Evolutionary conservation across 352 stramenopile species (phyloP), one percentile per base, ranked within the genome.

Genomic region (Stephanocyclus meneghinianus): DNA sequence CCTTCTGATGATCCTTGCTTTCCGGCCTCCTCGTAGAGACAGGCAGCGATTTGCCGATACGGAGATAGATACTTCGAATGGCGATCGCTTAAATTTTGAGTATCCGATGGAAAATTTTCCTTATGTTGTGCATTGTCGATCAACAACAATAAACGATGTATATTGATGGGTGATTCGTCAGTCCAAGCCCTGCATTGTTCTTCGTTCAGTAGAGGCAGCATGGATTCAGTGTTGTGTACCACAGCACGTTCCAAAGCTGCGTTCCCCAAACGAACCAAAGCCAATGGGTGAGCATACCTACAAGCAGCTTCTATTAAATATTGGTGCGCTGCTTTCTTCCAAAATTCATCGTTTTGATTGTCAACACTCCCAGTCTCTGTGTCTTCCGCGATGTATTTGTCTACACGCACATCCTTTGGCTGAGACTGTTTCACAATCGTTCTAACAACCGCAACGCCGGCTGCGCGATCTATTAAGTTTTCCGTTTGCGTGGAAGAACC

Each of bases 381-480:
- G 30, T 67, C 29, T 6, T 37, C 32, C 10, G 5, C 15, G 21
- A 8, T 47, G 8, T 56, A 68, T 51, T 74, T 29, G 9, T 77
- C 55, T 29, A 69, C 37, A 30, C 50, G 53, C 2, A 73, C 53
- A 21, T 18, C 64, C 44, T 78, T 59, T 48, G 78, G 67, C 40
- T 74, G 74, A 50, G 76, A 75, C 71, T 90, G 74, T 42, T 87
- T 90, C 10, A 84, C 83, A 42, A 92, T 80, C 5, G 84, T 91
- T 56, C 80, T 72, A 0, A 92, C 73, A 56, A 92, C 78, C 10
- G 71, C 77, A 15, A 91, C 71, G 18, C 87, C 87, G 5, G 72
- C 74, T 18, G 73, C 62, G 21, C 62, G 47, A 76, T 84, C 77
- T 40, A 47, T 72, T 2, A 21, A 32, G 18, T 63, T 59, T 5